Evolutionary conservation across 495 filamentous ascomycete species (phyloP), one percentile per base, ranked within the genome.

Genomic region (Aspergillus haitiensis): DNA sequence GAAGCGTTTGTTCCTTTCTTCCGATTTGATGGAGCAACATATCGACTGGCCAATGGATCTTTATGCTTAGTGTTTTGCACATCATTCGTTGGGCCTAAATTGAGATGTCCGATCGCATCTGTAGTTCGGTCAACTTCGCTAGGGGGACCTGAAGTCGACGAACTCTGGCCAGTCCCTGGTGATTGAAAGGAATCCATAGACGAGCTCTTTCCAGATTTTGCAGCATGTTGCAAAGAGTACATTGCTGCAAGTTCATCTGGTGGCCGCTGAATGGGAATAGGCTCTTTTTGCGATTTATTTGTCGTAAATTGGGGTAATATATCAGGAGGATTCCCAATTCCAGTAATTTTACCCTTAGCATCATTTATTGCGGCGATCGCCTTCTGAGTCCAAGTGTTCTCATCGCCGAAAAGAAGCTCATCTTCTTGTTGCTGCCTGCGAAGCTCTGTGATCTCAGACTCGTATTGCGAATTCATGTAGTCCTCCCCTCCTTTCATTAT

Each of bases 401-500:
- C 93, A 69, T 97, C 92, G 10, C 92, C 93, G 72, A 96, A 98
- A 68, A 97, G 81, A 21, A 97, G 72, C 70, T 97, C 91, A 67
- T 98, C 94, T 70, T 96, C 91, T 51, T 84, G 81, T 70, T 90
- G 89, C 72, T 96, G 91, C 53, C 71, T 72, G 61, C 84, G 79
- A 34, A 98, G 75, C 11, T 90, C 84, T 45, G 84, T 78, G 15
- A 96, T 87, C 65, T 98, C 94, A 7, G 76, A 65, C 56, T 92
- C 84, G 69, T 86, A 93, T 70, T 97, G 88, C 52, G 83, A 77
- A 15, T 73, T 66, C 88, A 98, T 92, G 65, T 98, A 98, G 13
- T 88, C 85, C 69, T 91, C 88, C 5, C 88, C 92, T 11, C 93
- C 94, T 72, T 91, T 96, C 89, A 98, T 97, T 47, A 98, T 86